Conservation (phyloP, 2,329 filamentous ascomycete genomes). For the Alternaria sp. region DNA sequence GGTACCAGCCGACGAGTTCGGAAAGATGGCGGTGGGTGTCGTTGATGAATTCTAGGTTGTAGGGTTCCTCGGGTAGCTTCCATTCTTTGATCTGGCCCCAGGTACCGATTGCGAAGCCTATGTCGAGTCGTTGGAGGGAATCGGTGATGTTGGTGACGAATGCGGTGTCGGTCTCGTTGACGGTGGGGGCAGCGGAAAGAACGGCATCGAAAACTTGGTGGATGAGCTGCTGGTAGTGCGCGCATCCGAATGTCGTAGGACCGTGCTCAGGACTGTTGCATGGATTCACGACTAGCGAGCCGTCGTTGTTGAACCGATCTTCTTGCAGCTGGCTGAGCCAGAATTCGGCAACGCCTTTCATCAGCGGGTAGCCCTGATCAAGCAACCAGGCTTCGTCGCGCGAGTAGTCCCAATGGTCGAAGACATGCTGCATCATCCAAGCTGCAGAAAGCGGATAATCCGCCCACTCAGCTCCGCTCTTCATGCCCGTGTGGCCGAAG, state of each 20-base stretch:
- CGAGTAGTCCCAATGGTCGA: constrained; percentile 63
- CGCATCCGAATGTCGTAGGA: constrained; percentile 58
- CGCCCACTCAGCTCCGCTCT: constrained; percentile 53
- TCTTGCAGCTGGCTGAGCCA: constrained; percentile 62
- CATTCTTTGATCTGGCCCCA: constrained; percentile 59
- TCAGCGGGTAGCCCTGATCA: constrained; percentile 57
- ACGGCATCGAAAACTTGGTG: constrained; percentile 47
- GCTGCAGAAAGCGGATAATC: constrained; percentile 57
- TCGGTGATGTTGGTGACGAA: constrained; percentile 49
- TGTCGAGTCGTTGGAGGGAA: constrained; percentile 57
- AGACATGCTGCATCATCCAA: constrained; percentile 68
- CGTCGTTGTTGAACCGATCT: constrained; percentile 59
- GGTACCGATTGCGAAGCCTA: constrained; percentile 56
- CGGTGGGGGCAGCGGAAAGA: constrained; percentile 22
- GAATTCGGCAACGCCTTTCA: constrained; percentile 62
- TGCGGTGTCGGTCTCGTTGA: constrained; percentile 35
- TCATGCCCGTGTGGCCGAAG: constrained; percentile 63
- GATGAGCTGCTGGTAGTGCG: constrained; percentile 62
- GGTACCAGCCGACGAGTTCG: constrained; percentile 63
- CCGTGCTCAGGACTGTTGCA: constrained; percentile 67
- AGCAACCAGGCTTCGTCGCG: constrained; percentile 55
- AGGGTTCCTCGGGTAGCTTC: constrained; percentile 51
- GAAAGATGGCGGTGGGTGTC: constrained; percentile 62
- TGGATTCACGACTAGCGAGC: constrained; percentile 62
- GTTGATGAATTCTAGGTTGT: constrained; percentile 50